A percentile compares a stretch with the other conserved stretches of the same genome.
Conservation (phyloP, 768 basidiomycete genomes). For the Amanita molliuscula region DNA sequence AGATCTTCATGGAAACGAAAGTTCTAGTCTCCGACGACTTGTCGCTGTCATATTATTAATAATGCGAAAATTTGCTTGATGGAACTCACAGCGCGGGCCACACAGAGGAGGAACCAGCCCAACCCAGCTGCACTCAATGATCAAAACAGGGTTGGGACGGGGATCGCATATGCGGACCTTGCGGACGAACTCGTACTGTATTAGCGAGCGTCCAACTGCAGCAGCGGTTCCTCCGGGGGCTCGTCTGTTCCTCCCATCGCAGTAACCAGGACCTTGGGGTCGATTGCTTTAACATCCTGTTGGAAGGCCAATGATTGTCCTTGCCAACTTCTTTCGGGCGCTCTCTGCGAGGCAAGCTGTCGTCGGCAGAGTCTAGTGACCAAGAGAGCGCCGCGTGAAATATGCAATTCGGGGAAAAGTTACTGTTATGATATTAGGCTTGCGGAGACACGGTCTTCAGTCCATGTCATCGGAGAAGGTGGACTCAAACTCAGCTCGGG, state of each 20-base stretch:
- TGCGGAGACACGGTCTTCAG: too few relatives aligned
- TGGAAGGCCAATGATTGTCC: background rate
- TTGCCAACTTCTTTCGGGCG: background rate
- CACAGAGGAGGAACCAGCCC: slow-evolving; percentile 1
- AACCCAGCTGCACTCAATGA: slow-evolving; percentile 1
- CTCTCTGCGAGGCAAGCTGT: background rate
- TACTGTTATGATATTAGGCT: too few relatives aligned
- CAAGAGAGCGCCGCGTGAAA: too few relatives aligned
- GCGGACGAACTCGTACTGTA: slow-evolving; percentile 7
- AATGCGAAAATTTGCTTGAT: background rate
- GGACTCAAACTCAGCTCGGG: background rate
- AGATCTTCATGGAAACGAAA: slow-evolving; percentile 2
- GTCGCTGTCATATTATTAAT: background rate
- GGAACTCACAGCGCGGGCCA: slow-evolving; percentile 5
- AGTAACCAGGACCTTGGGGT: slow-evolving; percentile 2
- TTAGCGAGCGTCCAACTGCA: slow-evolving; percentile 4
- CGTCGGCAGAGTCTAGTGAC: background rate
- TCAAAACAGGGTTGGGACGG: slow-evolving; percentile 1
- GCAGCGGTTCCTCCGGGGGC: slow-evolving; percentile 8
- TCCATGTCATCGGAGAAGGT: too few relatives aligned
- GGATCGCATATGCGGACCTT: slow-evolving; percentile 5
- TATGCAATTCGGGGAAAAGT: too few relatives aligned
- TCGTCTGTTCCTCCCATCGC: slow-evolving; percentile 6
- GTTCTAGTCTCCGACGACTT: background rate
- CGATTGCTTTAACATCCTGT: background rate